Conservation (phyloP, 1,284 basidiomycete species). For the Cryptococcus deneoformans region DNA sequence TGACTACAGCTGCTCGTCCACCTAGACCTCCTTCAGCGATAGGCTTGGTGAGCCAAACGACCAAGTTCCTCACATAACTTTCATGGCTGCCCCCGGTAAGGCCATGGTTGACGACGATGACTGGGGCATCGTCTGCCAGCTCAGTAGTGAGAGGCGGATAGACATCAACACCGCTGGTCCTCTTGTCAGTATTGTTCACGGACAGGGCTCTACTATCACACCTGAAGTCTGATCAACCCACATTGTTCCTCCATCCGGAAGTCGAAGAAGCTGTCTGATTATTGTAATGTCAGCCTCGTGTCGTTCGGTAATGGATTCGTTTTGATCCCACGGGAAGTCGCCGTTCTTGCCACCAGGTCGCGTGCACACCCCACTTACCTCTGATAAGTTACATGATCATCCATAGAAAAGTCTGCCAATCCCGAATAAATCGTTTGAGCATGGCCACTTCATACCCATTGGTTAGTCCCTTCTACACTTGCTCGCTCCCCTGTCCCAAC, state of each 20-base stretch:
- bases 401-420: conserved; percentile 58
- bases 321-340: background rate
- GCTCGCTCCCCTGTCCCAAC: background rate
- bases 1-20: conserved; percentile 78
- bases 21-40: conserved; percentile 71
- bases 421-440: conserved; percentile 47
- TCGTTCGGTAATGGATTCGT: background rate
- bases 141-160: conserved; percentile 49
- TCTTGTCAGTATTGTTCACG: background rate
- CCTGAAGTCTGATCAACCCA: conserved; percentile 41
- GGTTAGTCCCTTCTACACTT: background rate
- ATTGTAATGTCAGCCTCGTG: conserved; percentile 47
- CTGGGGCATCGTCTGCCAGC: conserved; percentile 63
- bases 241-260: conserved; percentile 66
- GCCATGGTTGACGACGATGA: conserved; percentile 74
- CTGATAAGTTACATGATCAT: conserved; percentile 65
- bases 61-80: conserved; percentile 76
- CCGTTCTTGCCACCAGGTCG: background rate
- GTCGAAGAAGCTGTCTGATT: conserved; percentile 56
- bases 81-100: conserved; percentile 87
- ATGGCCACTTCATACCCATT: conserved; percentile 29
- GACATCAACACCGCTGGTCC: conserved; percentile 53
- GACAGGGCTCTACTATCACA: background rate
- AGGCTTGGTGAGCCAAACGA: conserved; percentile 62
- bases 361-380: conserved; percentile 51